A percentile compares a stretch with the other conserved stretches of the same genome.
Conservation (phyloP, 1,284 basidiomycete species). For the Ustilago sp. region DNA sequence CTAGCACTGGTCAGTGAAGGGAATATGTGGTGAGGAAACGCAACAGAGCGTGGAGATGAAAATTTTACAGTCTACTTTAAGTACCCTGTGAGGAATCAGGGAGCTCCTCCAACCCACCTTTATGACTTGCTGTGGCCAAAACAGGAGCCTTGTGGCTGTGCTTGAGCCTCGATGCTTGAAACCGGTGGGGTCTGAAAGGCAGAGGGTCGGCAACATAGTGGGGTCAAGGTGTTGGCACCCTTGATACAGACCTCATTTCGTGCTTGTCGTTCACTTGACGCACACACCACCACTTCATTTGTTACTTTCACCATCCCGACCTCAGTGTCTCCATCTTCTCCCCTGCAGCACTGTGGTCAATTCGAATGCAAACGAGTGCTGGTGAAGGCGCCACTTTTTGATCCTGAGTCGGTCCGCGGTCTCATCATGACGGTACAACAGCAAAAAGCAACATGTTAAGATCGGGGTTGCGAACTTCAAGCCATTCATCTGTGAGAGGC, state of each 20-base stretch:
- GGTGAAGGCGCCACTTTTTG: no score
- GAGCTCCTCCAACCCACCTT: no score
- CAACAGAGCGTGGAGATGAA: not conserved
- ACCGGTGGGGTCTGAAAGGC: not conserved
- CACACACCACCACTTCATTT: not conserved
- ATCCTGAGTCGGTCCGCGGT: not conserved
- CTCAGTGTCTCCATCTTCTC: not conserved
- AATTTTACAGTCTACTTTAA: not conserved
- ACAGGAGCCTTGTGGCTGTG: not conserved
- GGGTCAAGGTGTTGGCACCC: not conserved
- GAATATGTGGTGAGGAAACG: not conserved
- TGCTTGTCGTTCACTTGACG: not conserved
- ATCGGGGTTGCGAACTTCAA: not conserved
- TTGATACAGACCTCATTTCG: not conserved
- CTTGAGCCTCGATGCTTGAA: not conserved
- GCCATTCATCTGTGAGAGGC: not conserved
- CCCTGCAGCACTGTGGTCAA: no score
- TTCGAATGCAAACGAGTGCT: no score
- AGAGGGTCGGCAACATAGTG: not conserved
- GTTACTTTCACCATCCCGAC: not conserved
- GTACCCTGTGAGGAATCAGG: not conserved
- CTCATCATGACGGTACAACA: not conserved
- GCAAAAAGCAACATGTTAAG: not conserved
- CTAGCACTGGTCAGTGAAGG: not conserved
- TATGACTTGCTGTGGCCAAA: not conserved